phyloP scores from a whole-genome alignment of 192 early-diverging fungal species.

The Mortierella alpina region DNA sequence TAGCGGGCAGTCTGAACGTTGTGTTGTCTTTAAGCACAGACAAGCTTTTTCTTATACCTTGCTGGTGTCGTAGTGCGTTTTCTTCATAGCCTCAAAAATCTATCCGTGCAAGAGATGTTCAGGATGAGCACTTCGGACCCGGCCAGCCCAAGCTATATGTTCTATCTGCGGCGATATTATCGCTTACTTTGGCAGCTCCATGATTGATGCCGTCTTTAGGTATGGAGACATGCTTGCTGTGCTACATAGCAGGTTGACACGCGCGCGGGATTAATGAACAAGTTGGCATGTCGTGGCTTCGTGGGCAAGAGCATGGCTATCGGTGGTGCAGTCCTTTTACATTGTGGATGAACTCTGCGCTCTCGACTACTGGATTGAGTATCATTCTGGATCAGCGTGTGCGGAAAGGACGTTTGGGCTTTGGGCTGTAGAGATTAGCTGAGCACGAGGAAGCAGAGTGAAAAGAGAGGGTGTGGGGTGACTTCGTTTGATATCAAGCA shows the following conservation, averaged over 20 bases:
- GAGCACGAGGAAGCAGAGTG: neutral
- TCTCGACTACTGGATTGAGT: conserved; percentile 63
- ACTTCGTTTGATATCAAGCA: neutral
- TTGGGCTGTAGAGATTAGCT: neutral
- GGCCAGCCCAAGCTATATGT: neutral
- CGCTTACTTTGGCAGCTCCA: conserved; percentile 61
- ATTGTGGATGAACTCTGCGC: conserved; percentile 64
- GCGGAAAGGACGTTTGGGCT: neutral
- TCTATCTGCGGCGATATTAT: neutral
- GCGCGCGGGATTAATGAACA: no score
- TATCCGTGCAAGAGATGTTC: conserved; percentile 13
- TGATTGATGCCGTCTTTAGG: conserved; percentile 59
- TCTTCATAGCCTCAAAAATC: conserved; percentile 73
- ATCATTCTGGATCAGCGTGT: conserved; percentile 21
- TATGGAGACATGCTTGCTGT: conserved; percentile 72
- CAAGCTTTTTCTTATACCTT: conserved; percentile 44
- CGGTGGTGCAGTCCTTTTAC: conserved; percentile 18
- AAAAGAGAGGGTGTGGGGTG: neutral
- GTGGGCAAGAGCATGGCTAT: conserved; percentile 19
- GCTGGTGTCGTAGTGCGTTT: conserved; percentile 63
- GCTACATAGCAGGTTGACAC: conserved; percentile 3
- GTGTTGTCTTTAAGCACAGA: neutral
- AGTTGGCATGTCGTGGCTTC: neutral
- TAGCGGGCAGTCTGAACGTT: neutral
- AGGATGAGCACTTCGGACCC: no score